phyloP scores from a whole-genome alignment of 2,329 filamentous ascomycete species.

The Acrocalymma vagum region DNA sequence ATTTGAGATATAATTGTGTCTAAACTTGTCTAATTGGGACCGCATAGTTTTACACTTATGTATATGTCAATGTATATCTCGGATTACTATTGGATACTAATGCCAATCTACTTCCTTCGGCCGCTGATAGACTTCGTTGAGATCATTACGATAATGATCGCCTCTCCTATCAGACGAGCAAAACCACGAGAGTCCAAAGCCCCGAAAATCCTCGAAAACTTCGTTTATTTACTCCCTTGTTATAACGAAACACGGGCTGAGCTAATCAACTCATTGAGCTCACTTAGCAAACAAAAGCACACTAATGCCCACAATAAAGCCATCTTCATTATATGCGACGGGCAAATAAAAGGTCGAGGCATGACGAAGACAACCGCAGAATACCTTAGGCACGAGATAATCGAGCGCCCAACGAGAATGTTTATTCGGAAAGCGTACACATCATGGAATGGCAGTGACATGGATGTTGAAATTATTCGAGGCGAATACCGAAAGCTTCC shows the following conservation, averaged over 20 bases:
- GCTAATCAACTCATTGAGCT: conserved; percentile 55
- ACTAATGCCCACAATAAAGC: conserved; percentile 53
- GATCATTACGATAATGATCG: background rate
- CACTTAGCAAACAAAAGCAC: conserved; percentile 54
- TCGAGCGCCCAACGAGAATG: conserved; percentile 47
- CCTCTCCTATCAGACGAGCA: conserved; percentile 1
- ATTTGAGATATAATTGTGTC: no score
- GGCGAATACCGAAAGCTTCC: conserved; percentile 57
- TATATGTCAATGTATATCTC: no score
- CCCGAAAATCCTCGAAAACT: conserved; percentile 48
- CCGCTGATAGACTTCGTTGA: background rate
- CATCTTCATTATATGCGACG: conserved; percentile 60
- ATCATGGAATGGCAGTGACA: conserved; percentile 52
- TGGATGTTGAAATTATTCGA: conserved; percentile 41
- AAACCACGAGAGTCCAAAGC: background rate
- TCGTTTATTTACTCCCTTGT: conserved; percentile 59
- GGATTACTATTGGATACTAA: no score
- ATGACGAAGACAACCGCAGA: conserved; percentile 60
- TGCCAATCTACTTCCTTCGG: no score
- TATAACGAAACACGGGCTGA: conserved; percentile 60
- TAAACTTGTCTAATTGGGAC: no score
- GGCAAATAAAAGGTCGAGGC: conserved; percentile 56
- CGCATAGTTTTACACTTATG: no score
- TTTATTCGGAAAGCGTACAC: conserved; percentile 42
- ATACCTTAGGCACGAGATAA: conserved; percentile 58